Conservation (phyloP, 1,139 yeast genomes). For the Candida sanyaensis region DNA sequence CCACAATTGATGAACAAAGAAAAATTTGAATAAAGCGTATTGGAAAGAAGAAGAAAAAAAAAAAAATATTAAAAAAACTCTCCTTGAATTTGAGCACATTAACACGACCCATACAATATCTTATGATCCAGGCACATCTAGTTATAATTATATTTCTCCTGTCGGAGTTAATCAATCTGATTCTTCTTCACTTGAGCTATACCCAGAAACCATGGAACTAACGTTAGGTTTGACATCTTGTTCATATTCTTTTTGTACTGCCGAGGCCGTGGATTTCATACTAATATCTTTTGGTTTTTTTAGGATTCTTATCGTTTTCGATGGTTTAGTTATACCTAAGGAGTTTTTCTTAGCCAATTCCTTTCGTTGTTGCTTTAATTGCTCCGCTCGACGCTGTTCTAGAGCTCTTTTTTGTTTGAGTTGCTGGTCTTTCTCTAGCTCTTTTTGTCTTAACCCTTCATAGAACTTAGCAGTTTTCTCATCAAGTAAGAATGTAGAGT, state of each 20-base stretch:
- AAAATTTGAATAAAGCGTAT: conserved; percentile 10
- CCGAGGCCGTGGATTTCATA: background rate
- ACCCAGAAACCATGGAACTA: background rate
- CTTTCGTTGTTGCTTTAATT: conserved; percentile 7
- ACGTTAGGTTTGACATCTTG: background rate
- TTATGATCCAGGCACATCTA: too few species aligned
- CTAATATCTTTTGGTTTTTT: background rate
- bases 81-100: background rate
- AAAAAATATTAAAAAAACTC: background rate
- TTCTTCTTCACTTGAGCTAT: conserved; percentile 1
- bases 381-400: conserved; percentile 12
- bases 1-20: background rate
- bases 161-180: background rate
- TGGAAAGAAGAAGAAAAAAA: background rate
- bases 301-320: background rate
- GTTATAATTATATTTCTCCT: background rate
- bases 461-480: conserved; percentile 31
- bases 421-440: conserved; percentile 16
- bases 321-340: background rate
- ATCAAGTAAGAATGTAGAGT: conserved; percentile 39
- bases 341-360: background rate
- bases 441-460: conserved; percentile 21
- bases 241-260: background rate
- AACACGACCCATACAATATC: conserved; percentile 2
- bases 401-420: conserved; percentile 13